Base-by-base conservation (phyloP, 192 early-diverging fungal genomes). In the Podila minutissima region DNA sequence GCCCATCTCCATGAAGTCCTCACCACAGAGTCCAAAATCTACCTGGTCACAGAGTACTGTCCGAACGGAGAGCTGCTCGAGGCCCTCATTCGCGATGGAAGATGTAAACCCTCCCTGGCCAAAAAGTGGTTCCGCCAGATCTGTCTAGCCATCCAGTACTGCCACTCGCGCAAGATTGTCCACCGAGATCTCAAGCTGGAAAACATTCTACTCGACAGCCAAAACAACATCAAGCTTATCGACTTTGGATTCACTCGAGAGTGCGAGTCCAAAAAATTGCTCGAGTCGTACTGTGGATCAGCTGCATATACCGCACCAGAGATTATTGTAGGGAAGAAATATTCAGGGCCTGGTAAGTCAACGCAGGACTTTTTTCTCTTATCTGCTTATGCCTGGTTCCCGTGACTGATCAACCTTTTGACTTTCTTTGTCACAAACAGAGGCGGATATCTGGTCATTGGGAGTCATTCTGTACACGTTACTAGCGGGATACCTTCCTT, bases 391-490 rank as follows among this genome's bases (percentile, higher is more conserved):
- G 15, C 9, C 35, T 37, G 4, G 0, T 37, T 8, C 9, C 9
- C 35, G 6, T 37, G 35, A 11, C 35, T 37, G 10, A 37, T 6
- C 35, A 37, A 33, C 33, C 35, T 0, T 37, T 37, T 11, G 7
- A 7, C 5, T 35, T 37, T 11, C 35, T 37, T 8, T 37, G 7
- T 10, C 50, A 17, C 50, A 1, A 46, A 53, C 31, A 83, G 84
- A 85, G 69, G 96, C 97, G 20, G 97, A 99, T 86, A 88, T 99
- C 65, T 99, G 97, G 97, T 96, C 95, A 3, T 86, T 99, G 67
- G 97, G 97, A 49, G 93, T 97, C 19, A 93, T 99, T 68, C 88
- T 97, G 13, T 98, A 94, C 78, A 95, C 97, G 48, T 83, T 97
- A 46, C 84, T 95, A 17, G 92, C 92, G 38, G 94, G 93, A 10